These are phyloP conservation scores for Eremothecium gossypii DNA, from an alignment of 1,139 yeast species.

Conservation along the genomic window DNA sequence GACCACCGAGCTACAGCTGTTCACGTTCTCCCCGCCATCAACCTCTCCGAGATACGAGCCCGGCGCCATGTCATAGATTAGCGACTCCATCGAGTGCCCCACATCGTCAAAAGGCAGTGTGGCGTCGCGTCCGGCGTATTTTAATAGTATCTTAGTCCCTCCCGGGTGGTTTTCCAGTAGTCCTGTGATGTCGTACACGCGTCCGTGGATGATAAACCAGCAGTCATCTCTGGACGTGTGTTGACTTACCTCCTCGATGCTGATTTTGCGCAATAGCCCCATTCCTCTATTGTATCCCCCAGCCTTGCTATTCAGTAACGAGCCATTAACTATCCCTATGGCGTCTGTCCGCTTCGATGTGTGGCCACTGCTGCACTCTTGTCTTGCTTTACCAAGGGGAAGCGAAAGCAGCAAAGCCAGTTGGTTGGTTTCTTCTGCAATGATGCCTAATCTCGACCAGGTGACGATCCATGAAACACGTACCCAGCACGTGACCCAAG, in stretches of 20 bases:
- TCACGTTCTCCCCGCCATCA: neutral
- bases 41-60: conserved; percentile 5
- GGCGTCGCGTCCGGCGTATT: conserved; percentile 69
- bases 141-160: conserved; percentile 57
- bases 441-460: too few species aligned
- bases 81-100: conserved; percentile 32
- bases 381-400: neutral
- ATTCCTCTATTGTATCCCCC: neutral
- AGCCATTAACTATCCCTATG: too few species aligned
- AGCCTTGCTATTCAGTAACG: too few species aligned
- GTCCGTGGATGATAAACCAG: conserved; percentile 60
- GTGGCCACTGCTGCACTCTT: neutral
- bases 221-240: conserved; percentile 42
- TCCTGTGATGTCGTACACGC: conserved; percentile 49
- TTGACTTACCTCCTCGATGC: conserved; percentile 34
- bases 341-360: too few species aligned
- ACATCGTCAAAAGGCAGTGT: conserved; percentile 45
- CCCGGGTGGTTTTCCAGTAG: conserved; percentile 55
- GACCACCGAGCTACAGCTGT: neutral
- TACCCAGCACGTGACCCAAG: too few species aligned
- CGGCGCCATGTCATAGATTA: conserved; percentile 19
- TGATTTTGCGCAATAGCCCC: conserved; percentile 33
- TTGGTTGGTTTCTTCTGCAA: too few species aligned
- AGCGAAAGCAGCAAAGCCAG: too few species aligned
- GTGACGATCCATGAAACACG: too few species aligned